Base-by-base conservation (phyloP, 805 yeast genomes). In the Lipomyces yamadae region DNA sequence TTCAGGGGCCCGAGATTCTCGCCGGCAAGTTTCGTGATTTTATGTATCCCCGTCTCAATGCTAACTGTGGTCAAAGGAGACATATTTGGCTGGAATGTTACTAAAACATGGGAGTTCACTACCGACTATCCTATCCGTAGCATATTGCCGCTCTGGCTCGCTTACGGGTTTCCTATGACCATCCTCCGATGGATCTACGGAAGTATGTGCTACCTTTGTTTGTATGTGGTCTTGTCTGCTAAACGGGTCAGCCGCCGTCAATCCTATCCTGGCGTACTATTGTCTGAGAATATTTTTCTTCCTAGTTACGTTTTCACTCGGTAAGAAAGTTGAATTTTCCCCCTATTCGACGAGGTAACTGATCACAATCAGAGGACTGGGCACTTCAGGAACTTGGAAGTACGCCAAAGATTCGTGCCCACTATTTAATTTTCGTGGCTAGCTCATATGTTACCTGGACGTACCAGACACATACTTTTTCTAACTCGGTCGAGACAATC, bases 71-170 rank as follows among this genome's bases (percentile, higher is more conserved):
- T 4, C 37, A 29, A 42, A 75, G 75, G 70, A 30, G 67, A 73
- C 33, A 71, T 84, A 33, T 80, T 77, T 67, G 81, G 81, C 11
- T 86, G 76, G 83, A 80, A 76, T 65, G 77, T 81, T 34, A 81
- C 78, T 75, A 73, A 83, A 0, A 93, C 98, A 0, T 94, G 99
- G 99, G 99, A 94, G 76, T 95, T 91, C 77, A 72, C 78, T 4
- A 62, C 78, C 0, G 80, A 76, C 1, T 72, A 74, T 1, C 91
- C 92, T 1, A 87, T 92, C 2, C 81, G 98, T 65, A 89, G 96
- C 65, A 82, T 84, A 66, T 86, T 85, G 0, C 90, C 95, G 0
- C 74, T 93, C 56, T 85, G 89, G 75, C 53, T 89, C 13, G 70
- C 86, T 1, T 91, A 92, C 75, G 91, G 89, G 2, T 60, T 78